Evolutionary conservation across 768 basidiomycete genomes (phyloP), one percentile per base, ranked within the genome.

Genomic region (Hygrophoropsis aurantiaca): DNA sequence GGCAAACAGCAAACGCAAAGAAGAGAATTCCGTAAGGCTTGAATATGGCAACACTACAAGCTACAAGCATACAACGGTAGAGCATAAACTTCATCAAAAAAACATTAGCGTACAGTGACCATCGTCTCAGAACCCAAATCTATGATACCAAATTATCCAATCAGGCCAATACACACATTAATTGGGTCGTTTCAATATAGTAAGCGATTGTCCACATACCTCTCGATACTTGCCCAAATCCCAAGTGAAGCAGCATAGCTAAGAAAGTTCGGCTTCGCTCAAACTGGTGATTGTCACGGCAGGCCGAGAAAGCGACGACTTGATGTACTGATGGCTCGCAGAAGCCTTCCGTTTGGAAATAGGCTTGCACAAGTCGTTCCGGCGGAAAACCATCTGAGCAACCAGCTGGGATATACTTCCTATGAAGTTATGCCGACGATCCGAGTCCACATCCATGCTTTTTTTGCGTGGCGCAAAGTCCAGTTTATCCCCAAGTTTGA

Each of bases 381-480:
- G 65, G 44, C 70, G 69, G 58, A 77, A 66, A 26, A 75, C 61
- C 75, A 75, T 75, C 57, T 72, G 71, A 20, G 75, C 75, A 36
- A 75, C 70, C 16, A 75, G 69, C 49, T 74, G 73, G 37, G 68
- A 61, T 40, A 75, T 56, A 40, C 21, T 65, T n/a, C 61, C 57
- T 24, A 61, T 58, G 13, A 44, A 39, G 10, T 60, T 62, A 26
- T 50, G 63, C 19, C 51, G 58, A 40, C 60, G 60, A 18, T 44
- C 26, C 23, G 13, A 30, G 13, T 30, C 27, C 7, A 30, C 27
- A 13, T 30, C 27, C 46, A 35, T 54, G 57, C 23, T 26, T 27
- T 45, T 46, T 58, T 6, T 47, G 49, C 8, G 50, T 40, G 24
- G 55, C 47, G 47, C 53, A 13, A 48, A 49, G 6, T 49, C 36